A percentile compares a stretch with the other conserved stretches of the same genome.
Evolutionary conservation across 257 asterid species (phyloP).

Genomic region (Perilla frutescens): DNA sequence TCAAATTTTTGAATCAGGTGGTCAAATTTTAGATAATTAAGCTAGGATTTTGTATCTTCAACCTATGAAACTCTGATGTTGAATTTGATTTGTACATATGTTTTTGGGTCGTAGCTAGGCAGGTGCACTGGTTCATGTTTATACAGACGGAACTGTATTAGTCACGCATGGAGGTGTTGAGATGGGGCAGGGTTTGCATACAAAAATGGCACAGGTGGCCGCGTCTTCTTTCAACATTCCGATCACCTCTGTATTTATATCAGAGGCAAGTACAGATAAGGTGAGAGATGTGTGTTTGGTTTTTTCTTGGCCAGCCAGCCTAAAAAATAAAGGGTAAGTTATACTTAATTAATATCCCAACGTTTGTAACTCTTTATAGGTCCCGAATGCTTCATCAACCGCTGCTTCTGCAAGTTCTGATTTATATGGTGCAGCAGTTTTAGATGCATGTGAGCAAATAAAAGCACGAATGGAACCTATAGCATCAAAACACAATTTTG

Average conservation of each 20-base stretch:
- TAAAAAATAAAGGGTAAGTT: no score
- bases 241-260: conserved; percentile 84
- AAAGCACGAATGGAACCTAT: conserved; percentile 88
- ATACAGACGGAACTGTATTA: conserved; percentile 96
- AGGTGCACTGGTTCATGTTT: conserved; percentile 96
- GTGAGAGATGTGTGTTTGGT: conserved; percentile 40
- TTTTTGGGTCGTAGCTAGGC: conserved; percentile 55
- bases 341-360: no score
- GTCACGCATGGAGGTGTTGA: conserved; percentile 99
- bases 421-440: conserved; percentile 93
- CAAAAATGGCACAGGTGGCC: conserved; percentile 96
- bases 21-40: conserved; percentile 8
- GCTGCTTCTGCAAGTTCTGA: conserved; percentile 99
- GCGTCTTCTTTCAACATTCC: conserved; percentile 91
- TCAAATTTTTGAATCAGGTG: conserved; percentile 96
- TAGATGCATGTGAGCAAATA: conserved; percentile 95
- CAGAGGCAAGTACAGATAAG: conserved; percentile 98
- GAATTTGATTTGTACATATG: conserved; percentile 24
- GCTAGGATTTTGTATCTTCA: background rate
- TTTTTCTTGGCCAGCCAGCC: background rate
- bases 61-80: conserved; percentile 10
- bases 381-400: conserved; percentile 96
- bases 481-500: conserved; percentile 52
- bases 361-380: conserved; percentile 41
- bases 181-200: conserved; percentile 99